phyloP scores from a whole-genome alignment of 352 stramenopile species.

The Globisporangium mamillatum region DNA sequence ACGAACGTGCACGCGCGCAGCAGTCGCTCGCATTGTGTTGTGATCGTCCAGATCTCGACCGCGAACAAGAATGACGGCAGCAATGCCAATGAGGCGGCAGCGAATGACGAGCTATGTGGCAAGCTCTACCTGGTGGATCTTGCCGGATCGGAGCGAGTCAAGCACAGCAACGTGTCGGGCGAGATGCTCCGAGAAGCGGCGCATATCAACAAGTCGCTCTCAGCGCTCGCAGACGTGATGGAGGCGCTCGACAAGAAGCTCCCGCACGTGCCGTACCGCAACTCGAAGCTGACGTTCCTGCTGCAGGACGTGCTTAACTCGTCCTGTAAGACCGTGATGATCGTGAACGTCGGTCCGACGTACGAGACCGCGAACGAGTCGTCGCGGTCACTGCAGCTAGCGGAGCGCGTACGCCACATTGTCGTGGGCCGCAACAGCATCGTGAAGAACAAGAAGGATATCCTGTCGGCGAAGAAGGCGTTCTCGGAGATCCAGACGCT shows the following conservation, averaged over 20 bases:
- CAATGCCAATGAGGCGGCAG: slow-evolving; percentile 31
- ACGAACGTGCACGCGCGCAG: slow-evolving; percentile 90
- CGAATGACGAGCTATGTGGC: slow-evolving; percentile 63
- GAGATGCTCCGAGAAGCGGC: slow-evolving; percentile 75
- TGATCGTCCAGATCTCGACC: slow-evolving; percentile 90
- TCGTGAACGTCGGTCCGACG: slow-evolving; percentile 89
- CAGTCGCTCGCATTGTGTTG: slow-evolving; percentile 91
- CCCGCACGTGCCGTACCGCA: slow-evolving; percentile 94
- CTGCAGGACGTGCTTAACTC: slow-evolving; percentile 92
- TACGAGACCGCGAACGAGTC: slow-evolving; percentile 83
- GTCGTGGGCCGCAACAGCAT: slow-evolving; percentile 79
- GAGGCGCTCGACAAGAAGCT: slow-evolving; percentile 90
- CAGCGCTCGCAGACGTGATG: slow-evolving; percentile 92
- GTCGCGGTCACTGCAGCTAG: slow-evolving; percentile 86
- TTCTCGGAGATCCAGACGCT: slow-evolving; percentile 94
- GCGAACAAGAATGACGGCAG: slow-evolving; percentile 12
- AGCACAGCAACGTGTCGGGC: slow-evolving; percentile 87
- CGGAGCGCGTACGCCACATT: slow-evolving; percentile 76
- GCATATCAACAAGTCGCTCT: slow-evolving; percentile 90
- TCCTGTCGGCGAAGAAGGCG: slow-evolving; percentile 90
- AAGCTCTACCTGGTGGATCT: slow-evolving; percentile 93
- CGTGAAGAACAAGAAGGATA: slow-evolving; percentile 83
- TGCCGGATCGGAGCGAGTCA: slow-evolving; percentile 90
- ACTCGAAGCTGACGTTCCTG: slow-evolving; percentile 98
- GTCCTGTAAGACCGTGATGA: slow-evolving; percentile 93